Base-by-base conservation (phyloP, 768 basidiomycete genomes). In the Exidia glandulosa region DNA sequence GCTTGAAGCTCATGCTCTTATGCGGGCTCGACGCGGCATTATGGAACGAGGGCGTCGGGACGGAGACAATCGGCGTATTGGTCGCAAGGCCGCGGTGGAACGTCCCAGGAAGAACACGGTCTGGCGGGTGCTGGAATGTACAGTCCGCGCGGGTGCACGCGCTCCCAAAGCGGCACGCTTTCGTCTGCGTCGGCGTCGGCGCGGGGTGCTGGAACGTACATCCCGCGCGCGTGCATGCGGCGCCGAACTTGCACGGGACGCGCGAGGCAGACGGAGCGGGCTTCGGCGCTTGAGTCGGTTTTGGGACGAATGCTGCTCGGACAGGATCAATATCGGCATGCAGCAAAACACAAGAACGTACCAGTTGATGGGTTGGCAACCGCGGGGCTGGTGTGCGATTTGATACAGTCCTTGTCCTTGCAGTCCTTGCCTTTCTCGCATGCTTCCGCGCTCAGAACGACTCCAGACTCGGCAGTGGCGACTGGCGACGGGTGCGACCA, bases 401-500 rank as follows among this genome's bases (percentile, higher is more conserved):
- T 92, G 60, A 88, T 83, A 71, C 94, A 97, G 72, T 97, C 95
- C 69, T 90, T 86, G 72, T 99, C 93, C 67, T 88, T 85, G 73
- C 96, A 99, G 52, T 87, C 77, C 69, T 85, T 88, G 19, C 90
- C 90, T 56, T 86, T 83, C 66, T 94, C 90, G 71, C 96, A 99
- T 23, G 91, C 78, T 60, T 98, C 95, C 60, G 90, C 93, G 66
- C 90, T 95, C 59, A 99, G 77, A 1, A 98, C 96, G 63, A 99
- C 81, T 9, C 94, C 96, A 66, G 89, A 94, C 74, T 95, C 93
- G 32, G 88, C 79, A 19, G 95, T 96, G 5, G 96, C 94, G 2
- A 94, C 91, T n/a, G 96, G 96, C 9, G 90, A 93, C 3, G 96
- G 94, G 71, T 99, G 96, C 9, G 92, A 91, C 71, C 84, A 98